Conservation (phyloP, 176 grass and related monocot species). For the Poa annua region DNA sequence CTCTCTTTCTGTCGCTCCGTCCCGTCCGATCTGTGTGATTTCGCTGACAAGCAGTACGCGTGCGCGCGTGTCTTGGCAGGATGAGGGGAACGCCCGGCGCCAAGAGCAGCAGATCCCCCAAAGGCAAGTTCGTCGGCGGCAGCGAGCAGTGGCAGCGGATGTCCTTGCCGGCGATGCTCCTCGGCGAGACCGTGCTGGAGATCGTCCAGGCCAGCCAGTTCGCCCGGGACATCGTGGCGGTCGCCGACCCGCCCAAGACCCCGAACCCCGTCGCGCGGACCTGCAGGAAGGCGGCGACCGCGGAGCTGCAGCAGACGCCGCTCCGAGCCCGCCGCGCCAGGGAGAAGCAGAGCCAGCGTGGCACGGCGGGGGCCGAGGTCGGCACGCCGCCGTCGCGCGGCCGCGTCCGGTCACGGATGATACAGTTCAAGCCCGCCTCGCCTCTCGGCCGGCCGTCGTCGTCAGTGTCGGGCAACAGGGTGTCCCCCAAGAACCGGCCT, state of each 20-base stretch:
- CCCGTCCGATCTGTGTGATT: neutral
- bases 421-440: slow-evolving; percentile 80
- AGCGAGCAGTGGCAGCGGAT: slow-evolving; percentile 60
- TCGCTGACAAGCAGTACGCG: neutral
- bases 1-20: neutral
- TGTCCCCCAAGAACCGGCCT: slow-evolving; percentile 73
- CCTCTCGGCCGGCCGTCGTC: slow-evolving; percentile 63
- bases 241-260: slow-evolving; percentile 59
- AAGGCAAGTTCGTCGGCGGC: slow-evolving; percentile 74
- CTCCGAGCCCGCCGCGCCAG: slow-evolving; percentile 59
- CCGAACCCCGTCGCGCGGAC: slow-evolving; percentile 44
- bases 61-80: slow-evolving; percentile 40
- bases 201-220: slow-evolving; percentile 79
- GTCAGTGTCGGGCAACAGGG: slow-evolving; percentile 47
- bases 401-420: slow-evolving; percentile 67
- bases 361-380: slow-evolving; percentile 35
- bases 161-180: slow-evolving; percentile 86
- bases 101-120: slow-evolving; percentile 60
- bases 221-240: slow-evolving; percentile 56
- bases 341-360: slow-evolving; percentile 74
- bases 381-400: slow-evolving; percentile 52
- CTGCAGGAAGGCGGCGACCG: slow-evolving; percentile 14
- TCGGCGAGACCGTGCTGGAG: slow-evolving; percentile 78
- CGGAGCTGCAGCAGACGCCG: slow-evolving; percentile 40
- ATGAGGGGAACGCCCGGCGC: slow-evolving; percentile 56